These are phyloP conservation scores for Chlamydomonas eustigma DNA, from an alignment of 139 green algal genomes.

Conservation along the genomic window DNA sequence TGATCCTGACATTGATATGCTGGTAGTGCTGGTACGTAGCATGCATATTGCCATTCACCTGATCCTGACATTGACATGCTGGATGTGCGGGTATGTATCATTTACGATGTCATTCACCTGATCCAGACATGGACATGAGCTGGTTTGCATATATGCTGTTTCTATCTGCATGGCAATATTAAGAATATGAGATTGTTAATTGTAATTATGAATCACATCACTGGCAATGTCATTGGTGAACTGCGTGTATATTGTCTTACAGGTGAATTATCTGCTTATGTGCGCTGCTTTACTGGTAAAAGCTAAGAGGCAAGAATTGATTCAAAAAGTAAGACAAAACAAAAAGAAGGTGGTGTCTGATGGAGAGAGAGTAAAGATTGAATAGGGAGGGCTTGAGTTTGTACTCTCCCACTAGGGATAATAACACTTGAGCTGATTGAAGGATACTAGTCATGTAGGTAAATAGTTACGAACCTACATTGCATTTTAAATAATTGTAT, in stretches of 20 bases:
- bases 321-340: slow-evolving; percentile 15
- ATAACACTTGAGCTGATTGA: not conserved
- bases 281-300: slow-evolving; percentile 30
- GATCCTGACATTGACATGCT: not conserved
- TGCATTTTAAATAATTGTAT: not conserved
- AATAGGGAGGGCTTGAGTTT: not conserved
- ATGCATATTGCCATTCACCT: not conserved
- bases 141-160: not conserved
- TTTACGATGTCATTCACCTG: not conserved
- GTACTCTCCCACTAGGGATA: too few relatives aligned
- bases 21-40: not conserved
- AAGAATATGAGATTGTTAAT: not conserved
- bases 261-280: slow-evolving; percentile 40
- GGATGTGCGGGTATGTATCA: not conserved
- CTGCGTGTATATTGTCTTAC: not conserved
- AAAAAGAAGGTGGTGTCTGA: not conserved
- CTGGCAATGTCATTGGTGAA: not conserved
- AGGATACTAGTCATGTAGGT: not conserved
- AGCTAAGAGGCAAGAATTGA: slow-evolving; percentile 36
- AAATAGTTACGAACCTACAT: not conserved
- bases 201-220: not conserved
- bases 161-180: not conserved
- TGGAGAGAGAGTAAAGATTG: not conserved
- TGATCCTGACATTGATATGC: not conserved
- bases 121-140: not conserved